Evolutionary conservation across 192 early-diverging fungal species (phyloP).

Genomic region (Rhizophagus prolifer): DNA sequence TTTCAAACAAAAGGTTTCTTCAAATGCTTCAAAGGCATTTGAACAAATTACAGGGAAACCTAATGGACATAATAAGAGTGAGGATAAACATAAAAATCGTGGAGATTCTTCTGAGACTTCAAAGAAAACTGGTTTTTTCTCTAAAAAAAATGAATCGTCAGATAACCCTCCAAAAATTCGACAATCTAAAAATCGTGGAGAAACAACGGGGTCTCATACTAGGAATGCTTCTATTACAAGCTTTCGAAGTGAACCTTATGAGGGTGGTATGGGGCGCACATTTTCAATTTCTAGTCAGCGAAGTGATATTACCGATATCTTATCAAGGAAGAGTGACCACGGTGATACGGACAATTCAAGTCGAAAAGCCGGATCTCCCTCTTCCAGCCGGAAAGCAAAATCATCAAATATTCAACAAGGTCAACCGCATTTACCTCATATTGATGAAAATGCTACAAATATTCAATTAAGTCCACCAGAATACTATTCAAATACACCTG

Average conservation of each 20-base stretch:
- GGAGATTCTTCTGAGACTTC: neutral
- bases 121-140: constrained; percentile 20
- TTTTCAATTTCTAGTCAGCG: constrained; percentile 23
- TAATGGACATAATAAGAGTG: neutral
- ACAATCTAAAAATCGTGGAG: constrained; percentile 11
- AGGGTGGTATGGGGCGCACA: neutral
- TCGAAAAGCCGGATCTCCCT: neutral
- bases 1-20: constrained; percentile 15
- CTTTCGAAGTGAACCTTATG: constrained; percentile 17
- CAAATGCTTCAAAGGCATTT: constrained; percentile 7
- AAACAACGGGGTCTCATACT: constrained; percentile 5
- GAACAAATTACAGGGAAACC: constrained; percentile 21
- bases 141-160: constrained; percentile 20
- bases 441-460: neutral
- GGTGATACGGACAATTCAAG: neutral
- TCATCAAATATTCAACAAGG: neutral
- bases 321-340: neutral
- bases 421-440: constrained; percentile 21
- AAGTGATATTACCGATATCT: constrained; percentile 12
- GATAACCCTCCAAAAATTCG: constrained; percentile 10
- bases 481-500: neutral
- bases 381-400: neutral
- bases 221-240: constrained; percentile 24
- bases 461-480: neutral
- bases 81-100: constrained; percentile 18